Percentiles rank a stretch among this genome's conserved stretches.
Evolutionary conservation across 805 yeast genomes (phyloP).

Genomic region (Scheffersomyces ergatensis): DNA sequence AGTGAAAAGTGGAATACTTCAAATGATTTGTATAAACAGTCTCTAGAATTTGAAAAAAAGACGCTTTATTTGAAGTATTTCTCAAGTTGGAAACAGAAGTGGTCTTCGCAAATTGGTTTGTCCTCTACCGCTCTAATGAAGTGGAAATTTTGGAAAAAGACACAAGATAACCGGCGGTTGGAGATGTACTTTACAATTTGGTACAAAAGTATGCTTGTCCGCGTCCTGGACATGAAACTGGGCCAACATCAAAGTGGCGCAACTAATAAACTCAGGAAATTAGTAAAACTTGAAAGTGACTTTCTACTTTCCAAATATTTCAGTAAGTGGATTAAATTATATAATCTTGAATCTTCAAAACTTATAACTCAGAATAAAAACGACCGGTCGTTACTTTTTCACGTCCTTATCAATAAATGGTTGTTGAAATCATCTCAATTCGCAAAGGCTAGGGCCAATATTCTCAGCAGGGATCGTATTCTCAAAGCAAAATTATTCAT

Average conservation of each 20-base stretch:
- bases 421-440: slow-evolving; percentile 7
- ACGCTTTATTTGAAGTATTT: not conserved
- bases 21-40: not conserved
- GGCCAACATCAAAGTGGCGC: slow-evolving; percentile 1
- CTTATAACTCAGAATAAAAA: slow-evolving; percentile 4
- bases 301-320: slow-evolving; percentile 13
- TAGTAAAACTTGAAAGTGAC: slow-evolving; percentile 12
- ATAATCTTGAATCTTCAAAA: not conserved
- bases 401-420: slow-evolving; percentile 14
- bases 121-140: not conserved
- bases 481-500: slow-evolving; percentile 6
- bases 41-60: not conserved
- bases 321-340: slow-evolving; percentile 11
- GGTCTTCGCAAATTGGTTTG: not conserved
- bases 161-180: not conserved
- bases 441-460: slow-evolving; percentile 5
- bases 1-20: not conserved
- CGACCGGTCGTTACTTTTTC: slow-evolving; percentile 5
- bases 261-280: slow-evolving; percentile 9
- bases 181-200: slow-evolving; percentile 6
- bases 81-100: not conserved
- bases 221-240: too few species aligned
- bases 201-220: slow-evolving; percentile 7
- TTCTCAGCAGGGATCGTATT: slow-evolving; percentile 1
- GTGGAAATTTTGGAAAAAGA: not conserved